Conservation (phyloP, 148 eudicot species). For the Gaultheria prostrata region DNA sequence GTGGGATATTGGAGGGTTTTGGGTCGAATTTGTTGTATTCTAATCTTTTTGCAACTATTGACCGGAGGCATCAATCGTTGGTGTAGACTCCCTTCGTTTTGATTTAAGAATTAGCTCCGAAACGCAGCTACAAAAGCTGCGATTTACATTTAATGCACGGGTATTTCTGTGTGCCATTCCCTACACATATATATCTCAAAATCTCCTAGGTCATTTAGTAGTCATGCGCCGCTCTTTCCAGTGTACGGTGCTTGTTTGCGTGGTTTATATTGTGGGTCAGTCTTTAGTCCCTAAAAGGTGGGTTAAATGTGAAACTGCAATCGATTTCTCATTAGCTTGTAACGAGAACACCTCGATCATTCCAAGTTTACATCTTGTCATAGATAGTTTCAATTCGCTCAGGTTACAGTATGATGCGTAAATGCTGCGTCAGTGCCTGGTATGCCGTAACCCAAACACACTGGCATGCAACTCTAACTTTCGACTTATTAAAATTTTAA, state of each 20-base stretch:
- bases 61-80: constrained; percentile 84
- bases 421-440: too few relatives aligned
- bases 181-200: background rate
- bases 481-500: background rate
- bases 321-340: background rate
- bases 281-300: background rate
- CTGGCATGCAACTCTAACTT: too few relatives aligned
- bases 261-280: background rate
- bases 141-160: constrained; percentile 76
- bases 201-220: background rate
- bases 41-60: constrained; percentile 17
- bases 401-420: background rate
- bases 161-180: constrained; percentile 34
- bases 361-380: background rate
- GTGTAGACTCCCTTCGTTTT: constrained; percentile 85
- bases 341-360: background rate
- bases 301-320: background rate
- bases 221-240: background rate
- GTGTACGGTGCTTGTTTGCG: background rate
- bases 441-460: background rate
- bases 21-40: background rate
- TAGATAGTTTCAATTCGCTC: background rate
- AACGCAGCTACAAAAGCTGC: constrained; percentile 82
- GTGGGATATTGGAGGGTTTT: constrained; percentile 3
- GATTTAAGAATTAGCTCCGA: constrained; percentile 95